These are phyloP conservation scores for Nitzschia sp. DNA, from an alignment of 108 stramenopile genomes.

Conservation along the genomic window DNA sequence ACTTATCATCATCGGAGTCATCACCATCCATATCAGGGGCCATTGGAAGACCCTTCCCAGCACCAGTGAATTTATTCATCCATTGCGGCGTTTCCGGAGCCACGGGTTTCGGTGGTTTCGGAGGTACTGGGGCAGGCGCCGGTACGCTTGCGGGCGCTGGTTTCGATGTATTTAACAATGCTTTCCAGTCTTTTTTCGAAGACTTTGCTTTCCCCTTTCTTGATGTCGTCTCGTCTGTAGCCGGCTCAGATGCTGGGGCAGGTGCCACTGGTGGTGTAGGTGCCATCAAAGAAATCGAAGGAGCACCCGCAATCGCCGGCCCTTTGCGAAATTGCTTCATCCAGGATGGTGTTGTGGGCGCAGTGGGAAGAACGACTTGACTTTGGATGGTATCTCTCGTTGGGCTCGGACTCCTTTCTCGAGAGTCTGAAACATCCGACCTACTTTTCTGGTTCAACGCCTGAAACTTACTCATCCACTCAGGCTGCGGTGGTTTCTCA, in stretches of 20 bases:
- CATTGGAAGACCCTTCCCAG: not conserved
- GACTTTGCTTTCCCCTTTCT: not conserved
- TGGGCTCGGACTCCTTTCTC: constrained; percentile 3
- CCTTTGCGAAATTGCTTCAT: constrained; percentile 21
- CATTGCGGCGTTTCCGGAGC: constrained; percentile 20
- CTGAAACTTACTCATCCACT: constrained; percentile 17
- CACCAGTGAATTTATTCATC: constrained; percentile 24
- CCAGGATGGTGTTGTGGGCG: constrained; percentile 19
- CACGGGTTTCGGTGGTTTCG: not conserved
- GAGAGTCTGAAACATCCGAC: not conserved
- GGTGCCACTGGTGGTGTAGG: constrained; percentile 3
- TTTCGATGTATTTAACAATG: constrained; percentile 2
- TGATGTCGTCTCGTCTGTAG: not conserved
- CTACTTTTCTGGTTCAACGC: not conserved
- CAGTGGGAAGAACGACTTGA: constrained; percentile 1
- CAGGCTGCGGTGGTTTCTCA: constrained; percentile 14
- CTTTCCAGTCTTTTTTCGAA: constrained; percentile 20
- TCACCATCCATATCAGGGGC: constrained; percentile 16
- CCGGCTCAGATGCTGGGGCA: not conserved
- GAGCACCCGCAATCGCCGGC: constrained; percentile 8
- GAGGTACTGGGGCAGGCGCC: not conserved
- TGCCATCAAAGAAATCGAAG: not conserved
- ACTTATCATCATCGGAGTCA: constrained; percentile 15
- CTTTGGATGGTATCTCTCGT: not conserved
- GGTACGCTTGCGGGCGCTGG: not conserved